Base-by-base conservation (phyloP, 2,329 filamentous ascomycete species). In the Fusarium humuli region DNA sequence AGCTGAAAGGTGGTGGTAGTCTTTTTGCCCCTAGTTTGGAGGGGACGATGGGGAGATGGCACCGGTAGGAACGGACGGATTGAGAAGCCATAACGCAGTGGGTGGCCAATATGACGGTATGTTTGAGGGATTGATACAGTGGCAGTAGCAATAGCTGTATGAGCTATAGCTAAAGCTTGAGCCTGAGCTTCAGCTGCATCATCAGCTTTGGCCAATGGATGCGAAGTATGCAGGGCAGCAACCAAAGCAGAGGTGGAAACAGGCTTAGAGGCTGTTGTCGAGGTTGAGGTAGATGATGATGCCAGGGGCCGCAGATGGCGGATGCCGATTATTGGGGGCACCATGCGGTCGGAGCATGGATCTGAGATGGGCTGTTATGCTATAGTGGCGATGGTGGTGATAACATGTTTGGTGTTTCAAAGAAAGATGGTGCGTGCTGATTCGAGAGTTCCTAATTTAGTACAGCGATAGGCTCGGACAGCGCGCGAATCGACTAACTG, bases 1-100 rank as follows among this genome's bases (percentile, higher is more conserved):
- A 90, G 80, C 63, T 80, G 86, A 70, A 90, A 71, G 3, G 83
- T 84, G 5, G 85, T 84, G 74, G 77, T 85, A 7, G 85, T 88
- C 79, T 86, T 88, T 77, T 86, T 88, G 62, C 85, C 84, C 75
- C 87, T 76, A 55, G 53, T 44, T 45, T 78, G 76, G 34, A 73
- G 55, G 57, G 48, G 46, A 29, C 23, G 60, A 67, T 66, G 67
- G 40, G 63, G 72, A 71, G 70, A 72, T 49, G 56, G 49, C 50
- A 68, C 68, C 53, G 59, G 60, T 53, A 65, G 56, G 64, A 74
- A 74, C 67, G 63, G 61, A 47, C 65, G 65, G 68, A 69, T 65
- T 25, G 63, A 61, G 49, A 57, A 54, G 34, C 44, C 59, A 63
- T 63, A 57, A 49, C 53, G 56, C 23, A 60, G 29, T 14, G 52